Evolutionary conservation across 345 rosid species (phyloP).

Genomic region (Gossypium turneri): DNA sequence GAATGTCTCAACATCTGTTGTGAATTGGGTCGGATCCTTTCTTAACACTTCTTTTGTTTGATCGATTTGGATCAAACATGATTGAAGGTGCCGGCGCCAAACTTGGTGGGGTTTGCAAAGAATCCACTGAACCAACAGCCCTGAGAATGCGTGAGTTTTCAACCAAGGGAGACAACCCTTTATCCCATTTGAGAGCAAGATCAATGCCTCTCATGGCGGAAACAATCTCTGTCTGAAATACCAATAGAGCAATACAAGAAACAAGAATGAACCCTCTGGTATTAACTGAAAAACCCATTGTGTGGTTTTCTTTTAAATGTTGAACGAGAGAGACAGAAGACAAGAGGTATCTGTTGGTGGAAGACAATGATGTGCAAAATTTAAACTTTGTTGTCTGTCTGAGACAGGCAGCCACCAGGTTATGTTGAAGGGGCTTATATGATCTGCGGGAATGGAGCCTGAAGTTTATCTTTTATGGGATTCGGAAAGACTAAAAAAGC

Average conservation of each 20-base stretch:
- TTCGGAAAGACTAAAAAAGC: constrained; percentile 32
- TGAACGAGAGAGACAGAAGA: constrained; percentile 8
- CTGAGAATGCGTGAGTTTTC: constrained; percentile 36
- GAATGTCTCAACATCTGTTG: constrained; percentile 51
- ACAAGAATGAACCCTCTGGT: constrained; percentile 28
- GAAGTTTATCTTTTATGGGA: constrained; percentile 28
- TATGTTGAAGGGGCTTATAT: constrained; percentile 22
- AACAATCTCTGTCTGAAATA: constrained; percentile 37
- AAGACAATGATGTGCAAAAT: neutral
- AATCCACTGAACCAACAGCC: constrained; percentile 25
- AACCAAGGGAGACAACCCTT: constrained; percentile 18
- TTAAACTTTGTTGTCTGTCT: constrained; percentile 5
- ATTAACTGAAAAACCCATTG: constrained; percentile 35
- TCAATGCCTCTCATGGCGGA: constrained; percentile 39
- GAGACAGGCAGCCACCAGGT: constrained; percentile 15
- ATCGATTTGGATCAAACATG: constrained; percentile 53
- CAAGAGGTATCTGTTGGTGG: constrained; percentile 1
- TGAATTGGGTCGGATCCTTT: constrained; percentile 92
- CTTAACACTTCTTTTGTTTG: constrained; percentile 56
- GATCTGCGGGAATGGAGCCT: constrained; percentile 23
- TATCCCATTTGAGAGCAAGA: constrained; percentile 24
- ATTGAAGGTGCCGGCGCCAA: constrained; percentile 52
- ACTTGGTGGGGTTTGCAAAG: constrained; percentile 25
- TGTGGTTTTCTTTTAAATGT: constrained; percentile 28
- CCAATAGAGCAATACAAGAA: constrained; percentile 31